These are phyloP conservation scores for Trichocladium uniseriatum DNA, from an alignment of 495 filamentous ascomycete species.

Conservation along the genomic window DNA sequence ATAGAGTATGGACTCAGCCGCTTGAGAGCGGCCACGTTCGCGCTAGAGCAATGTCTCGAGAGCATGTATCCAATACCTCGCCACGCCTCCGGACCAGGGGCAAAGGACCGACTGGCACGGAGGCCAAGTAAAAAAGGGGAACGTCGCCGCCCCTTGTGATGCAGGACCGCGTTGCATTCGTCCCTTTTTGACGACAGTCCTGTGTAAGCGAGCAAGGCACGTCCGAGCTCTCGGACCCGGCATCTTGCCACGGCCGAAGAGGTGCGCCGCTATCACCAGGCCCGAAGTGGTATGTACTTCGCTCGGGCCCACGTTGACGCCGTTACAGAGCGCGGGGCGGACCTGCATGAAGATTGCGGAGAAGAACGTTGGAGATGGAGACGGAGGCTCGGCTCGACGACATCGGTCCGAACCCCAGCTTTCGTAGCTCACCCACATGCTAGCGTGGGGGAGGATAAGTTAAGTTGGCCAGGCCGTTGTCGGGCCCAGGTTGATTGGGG, in stretches of 20 bases:
- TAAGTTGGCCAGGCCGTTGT: not conserved
- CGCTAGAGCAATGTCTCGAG: too few relatives aligned
- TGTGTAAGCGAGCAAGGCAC: not conserved
- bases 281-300: too few relatives aligned
- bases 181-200: too few relatives aligned
- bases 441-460: not conserved
- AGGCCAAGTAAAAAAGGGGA: conserved; percentile 4
- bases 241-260: too few relatives aligned
- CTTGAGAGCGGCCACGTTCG: too few relatives aligned
- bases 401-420: conserved; percentile 11
- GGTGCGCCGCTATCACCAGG: too few relatives aligned
- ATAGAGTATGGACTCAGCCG: too few relatives aligned
- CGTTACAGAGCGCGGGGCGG: not conserved
- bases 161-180: too few relatives aligned
- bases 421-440: not conserved
- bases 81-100: too few relatives aligned
- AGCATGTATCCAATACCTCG: too few relatives aligned
- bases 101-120: conserved; percentile 25
- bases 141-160: too few relatives aligned
- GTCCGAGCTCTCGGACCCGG: not conserved
- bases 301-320: not conserved
- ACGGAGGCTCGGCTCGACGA: not conserved
- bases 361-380: not conserved
- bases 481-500: not conserved
- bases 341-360: conserved; percentile 1